phyloP scores from a whole-genome alignment of 2,329 filamentous ascomycete genomes.

The Fusarium hainanense region DNA sequence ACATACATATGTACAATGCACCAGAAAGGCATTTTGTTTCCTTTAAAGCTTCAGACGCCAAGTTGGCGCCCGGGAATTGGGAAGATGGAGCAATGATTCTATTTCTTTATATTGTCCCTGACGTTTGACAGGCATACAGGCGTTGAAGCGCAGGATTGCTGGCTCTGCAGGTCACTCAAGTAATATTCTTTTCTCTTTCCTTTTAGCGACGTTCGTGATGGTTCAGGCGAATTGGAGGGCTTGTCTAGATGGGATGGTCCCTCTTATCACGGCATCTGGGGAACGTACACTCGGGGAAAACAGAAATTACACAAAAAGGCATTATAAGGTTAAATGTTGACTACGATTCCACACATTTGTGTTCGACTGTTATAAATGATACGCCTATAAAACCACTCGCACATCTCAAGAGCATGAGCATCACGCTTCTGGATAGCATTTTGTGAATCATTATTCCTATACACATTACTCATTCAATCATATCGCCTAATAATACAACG shows the following conservation, averaged over 20 bases:
- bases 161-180: not conserved
- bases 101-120: slow-evolving; percentile 17
- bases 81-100: slow-evolving; percentile 13
- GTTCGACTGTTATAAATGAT: not conserved
- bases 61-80: not conserved
- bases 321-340: not conserved
- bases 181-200: not conserved
- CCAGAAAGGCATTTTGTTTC: slow-evolving; percentile 1
- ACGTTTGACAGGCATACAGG: slow-evolving; percentile 9
- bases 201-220: slow-evolving; percentile 1
- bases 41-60: not conserved
- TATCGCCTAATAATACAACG: slow-evolving; percentile 14
- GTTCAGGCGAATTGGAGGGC: slow-evolving; percentile 1
- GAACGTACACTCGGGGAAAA: slow-evolving; percentile 11
- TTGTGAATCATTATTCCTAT: not conserved
- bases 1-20: not conserved
- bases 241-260: slow-evolving; percentile 1
- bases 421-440: not conserved
- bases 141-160: not conserved
- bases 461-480: slow-evolving; percentile 4
- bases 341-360: not conserved
- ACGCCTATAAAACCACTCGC: not conserved
- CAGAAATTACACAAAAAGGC: slow-evolving; percentile 11
- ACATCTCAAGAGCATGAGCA: not conserved
- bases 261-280: slow-evolving; percentile 11